phyloP scores from a whole-genome alignment of 345 rosid genomes.

The Eucalyptus victrix region DNA sequence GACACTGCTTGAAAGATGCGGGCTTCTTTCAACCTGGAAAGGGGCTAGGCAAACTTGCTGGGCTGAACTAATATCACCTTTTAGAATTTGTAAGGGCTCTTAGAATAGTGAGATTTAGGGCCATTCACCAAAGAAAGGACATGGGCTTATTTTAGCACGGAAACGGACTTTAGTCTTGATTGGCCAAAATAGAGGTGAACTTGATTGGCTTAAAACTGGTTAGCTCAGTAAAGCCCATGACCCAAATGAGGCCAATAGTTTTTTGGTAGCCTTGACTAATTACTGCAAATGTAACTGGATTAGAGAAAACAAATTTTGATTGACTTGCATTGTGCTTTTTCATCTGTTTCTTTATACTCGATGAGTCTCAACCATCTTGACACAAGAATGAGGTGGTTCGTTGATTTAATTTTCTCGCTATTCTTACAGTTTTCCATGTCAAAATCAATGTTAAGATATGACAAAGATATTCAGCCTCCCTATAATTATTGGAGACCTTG shows the following conservation, averaged over 20 bases:
- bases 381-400: neutral
- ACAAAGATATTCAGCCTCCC: neutral
- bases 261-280: neutral
- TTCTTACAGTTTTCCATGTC: neutral
- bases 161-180: neutral
- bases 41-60: neutral
- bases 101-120: neutral
- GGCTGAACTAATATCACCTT: neutral
- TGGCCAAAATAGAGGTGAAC: neutral
- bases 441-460: neutral
- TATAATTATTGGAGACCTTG: neutral
- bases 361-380: neutral
- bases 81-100: neutral
- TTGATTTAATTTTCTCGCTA: neutral
- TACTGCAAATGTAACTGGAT: neutral
- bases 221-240: neutral
- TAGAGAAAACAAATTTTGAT: neutral
- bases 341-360: neutral
- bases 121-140: neutral
- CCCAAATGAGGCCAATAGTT: neutral
- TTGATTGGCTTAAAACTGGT: neutral
- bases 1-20: neutral
- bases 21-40: neutral
- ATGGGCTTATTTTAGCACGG: neutral
- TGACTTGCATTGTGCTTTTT: neutral